A percentile compares a stretch with the other conserved stretches of the same genome.
Evolutionary conservation across 371 early-diverging fungal species (phyloP).

Genomic region (Mortierella sp.): DNA sequence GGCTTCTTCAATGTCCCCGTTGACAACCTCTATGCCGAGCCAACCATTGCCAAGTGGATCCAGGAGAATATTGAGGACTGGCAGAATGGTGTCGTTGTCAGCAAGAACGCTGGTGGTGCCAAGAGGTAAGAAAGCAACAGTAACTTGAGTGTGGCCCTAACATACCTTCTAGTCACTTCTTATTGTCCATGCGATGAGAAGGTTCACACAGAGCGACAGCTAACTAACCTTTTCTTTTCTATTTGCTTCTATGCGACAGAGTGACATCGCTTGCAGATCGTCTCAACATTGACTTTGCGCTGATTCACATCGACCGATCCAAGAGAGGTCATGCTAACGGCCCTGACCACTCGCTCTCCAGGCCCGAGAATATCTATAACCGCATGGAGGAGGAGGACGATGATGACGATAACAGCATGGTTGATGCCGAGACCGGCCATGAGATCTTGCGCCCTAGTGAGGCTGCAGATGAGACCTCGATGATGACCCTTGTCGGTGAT

Average conservation of each 20-base stretch:
- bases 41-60: slow-evolving; percentile 91
- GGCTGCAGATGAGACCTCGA: slow-evolving; percentile 43
- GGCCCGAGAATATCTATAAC: slow-evolving; percentile 55
- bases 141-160: background rate
- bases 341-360: slow-evolving; percentile 60
- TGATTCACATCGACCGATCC: slow-evolving; percentile 92
- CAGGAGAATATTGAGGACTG: slow-evolving; percentile 81
- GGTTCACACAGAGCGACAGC: background rate
- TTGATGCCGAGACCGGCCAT: slow-evolving; percentile 52
- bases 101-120: slow-evolving; percentile 98
- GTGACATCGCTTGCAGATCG: slow-evolving; percentile 96
- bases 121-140: slow-evolving; percentile 73
- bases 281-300: slow-evolving; percentile 93
- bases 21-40: slow-evolving; percentile 96
- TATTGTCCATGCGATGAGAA: background rate
- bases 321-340: slow-evolving; percentile 66
- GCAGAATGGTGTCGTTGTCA: slow-evolving; percentile 86
- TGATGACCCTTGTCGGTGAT: slow-evolving; percentile 91
- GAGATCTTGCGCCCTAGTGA: slow-evolving; percentile 29
- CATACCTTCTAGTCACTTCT: too few relatives aligned
- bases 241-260: slow-evolving; percentile 52
- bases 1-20: slow-evolving; percentile 97
- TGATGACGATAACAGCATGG: slow-evolving; percentile 59
- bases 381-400: slow-evolving; percentile 55
- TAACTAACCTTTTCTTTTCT: background rate